These are phyloP conservation scores for Ceriops decandra DNA, from an alignment of 345 rosid species.

Conservation along the genomic window DNA sequence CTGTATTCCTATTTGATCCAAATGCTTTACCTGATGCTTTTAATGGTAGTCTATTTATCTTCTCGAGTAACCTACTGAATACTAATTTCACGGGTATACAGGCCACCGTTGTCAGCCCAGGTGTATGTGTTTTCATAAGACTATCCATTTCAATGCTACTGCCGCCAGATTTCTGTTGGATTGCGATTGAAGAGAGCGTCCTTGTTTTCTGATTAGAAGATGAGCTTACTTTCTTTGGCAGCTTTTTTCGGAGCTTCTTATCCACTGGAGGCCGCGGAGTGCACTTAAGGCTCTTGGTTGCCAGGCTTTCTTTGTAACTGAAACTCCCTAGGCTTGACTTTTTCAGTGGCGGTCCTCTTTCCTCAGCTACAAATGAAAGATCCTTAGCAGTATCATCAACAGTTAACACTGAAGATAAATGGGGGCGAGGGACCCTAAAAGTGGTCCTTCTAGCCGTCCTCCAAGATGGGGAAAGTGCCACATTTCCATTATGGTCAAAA, in stretches of 20 bases:
- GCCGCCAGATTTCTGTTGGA: conserved; percentile 42
- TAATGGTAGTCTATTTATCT: conserved; percentile 92
- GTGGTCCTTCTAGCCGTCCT: conserved; percentile 87
- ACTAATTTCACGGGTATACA: conserved; percentile 96
- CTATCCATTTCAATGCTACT: conserved; percentile 41
- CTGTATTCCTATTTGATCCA: conserved; percentile 34
- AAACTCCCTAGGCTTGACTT: conserved; percentile 32
- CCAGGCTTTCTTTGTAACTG: conserved; percentile 36
- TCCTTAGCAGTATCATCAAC: conserved; percentile 36
- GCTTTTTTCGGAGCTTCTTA: conserved; percentile 46
- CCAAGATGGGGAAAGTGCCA: conserved; percentile 70
- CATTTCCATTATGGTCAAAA: conserved; percentile 44
- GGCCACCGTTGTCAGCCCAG: conserved; percentile 81
- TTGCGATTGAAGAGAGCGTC: conserved; percentile 70
- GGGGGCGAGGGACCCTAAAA: conserved; percentile 73
- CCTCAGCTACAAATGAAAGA: conserved; percentile 34
- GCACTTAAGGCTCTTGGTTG: conserved; percentile 40
- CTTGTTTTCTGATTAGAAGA: conserved; percentile 76
- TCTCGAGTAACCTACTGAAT: conserved; percentile 96
- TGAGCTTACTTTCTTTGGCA: conserved; percentile 50
- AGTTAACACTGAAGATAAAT: conserved; percentile 42
- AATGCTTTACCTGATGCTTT: conserved; percentile 45
- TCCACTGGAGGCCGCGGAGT: conserved; percentile 41
- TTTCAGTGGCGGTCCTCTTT: conserved; percentile 37
- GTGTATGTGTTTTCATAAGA: conserved; percentile 59